phyloP scores from a whole-genome alignment of 768 basidiomycete species.

The Gyrodon lividus region DNA sequence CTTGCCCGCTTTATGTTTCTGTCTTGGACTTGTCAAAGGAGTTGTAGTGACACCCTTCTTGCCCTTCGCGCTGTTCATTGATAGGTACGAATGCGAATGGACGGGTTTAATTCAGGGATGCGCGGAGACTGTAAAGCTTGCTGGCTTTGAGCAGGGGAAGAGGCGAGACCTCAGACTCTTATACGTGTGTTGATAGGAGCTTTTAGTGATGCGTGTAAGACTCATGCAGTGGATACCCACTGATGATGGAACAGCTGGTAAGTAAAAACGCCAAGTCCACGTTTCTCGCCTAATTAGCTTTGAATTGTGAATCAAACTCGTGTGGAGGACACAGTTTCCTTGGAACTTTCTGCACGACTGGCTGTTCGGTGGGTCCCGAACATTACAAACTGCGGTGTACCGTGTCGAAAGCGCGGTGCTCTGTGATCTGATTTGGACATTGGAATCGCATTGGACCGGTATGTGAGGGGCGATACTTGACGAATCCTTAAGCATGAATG shows the following conservation, averaged over 20 bases:
- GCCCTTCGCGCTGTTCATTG: conserved; percentile 12
- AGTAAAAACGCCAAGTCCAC: conserved; percentile 21
- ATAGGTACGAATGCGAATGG: not conserved
- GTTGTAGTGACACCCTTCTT: not conserved
- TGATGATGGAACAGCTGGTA: not conserved
- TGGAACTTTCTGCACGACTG: not conserved
- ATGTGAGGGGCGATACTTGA: no score
- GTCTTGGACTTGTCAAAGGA: conserved; percentile 1
- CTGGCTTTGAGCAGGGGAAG: not conserved
- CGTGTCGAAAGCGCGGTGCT: no score
- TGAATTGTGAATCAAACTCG: no score
- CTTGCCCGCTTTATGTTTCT: conserved; percentile 17
- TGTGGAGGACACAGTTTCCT: not conserved
- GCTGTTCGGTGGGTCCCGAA: no score
- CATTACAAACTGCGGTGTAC: no score
- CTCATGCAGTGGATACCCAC: conserved; percentile 4
- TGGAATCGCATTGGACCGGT: no score
- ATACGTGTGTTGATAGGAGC: conserved; percentile 12
- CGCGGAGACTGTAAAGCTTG: not conserved
- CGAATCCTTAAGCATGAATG: no score
- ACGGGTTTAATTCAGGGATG: not conserved
- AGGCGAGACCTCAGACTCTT: conserved; percentile 15
- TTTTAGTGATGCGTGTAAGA: conserved; percentile 12
- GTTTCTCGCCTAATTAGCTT: conserved; percentile 7
- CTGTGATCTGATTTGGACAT: no score